These are phyloP conservation scores for Aphanocladium album DNA, from an alignment of 2,329 filamentous ascomycete species.

Conservation along the genomic window DNA sequence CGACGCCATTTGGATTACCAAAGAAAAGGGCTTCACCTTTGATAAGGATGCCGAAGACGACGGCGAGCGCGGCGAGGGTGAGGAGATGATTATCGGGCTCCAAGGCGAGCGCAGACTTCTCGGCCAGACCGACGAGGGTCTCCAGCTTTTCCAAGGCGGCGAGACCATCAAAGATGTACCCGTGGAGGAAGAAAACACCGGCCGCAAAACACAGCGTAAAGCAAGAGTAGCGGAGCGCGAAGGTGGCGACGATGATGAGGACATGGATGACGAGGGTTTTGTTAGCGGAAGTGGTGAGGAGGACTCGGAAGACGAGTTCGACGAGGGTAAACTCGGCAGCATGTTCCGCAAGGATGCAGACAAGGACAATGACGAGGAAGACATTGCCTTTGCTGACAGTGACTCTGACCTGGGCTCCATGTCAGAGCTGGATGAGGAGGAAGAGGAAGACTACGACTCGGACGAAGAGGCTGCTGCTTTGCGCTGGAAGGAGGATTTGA, in stretches of 20 bases:
- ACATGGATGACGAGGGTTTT: slow-evolving; percentile 50
- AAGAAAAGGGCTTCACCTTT: slow-evolving; percentile 71
- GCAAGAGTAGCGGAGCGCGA: slow-evolving; percentile 56
- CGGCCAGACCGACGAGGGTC: slow-evolving; percentile 74
- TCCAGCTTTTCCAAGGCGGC: slow-evolving; percentile 81
- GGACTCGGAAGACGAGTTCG: slow-evolving; percentile 52
- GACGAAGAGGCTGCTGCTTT: slow-evolving; percentile 68
- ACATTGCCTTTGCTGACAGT: slow-evolving; percentile 89
- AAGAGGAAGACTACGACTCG: slow-evolving; percentile 45
- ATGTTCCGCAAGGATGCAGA: slow-evolving; percentile 52
- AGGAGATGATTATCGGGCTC: slow-evolving; percentile 87
- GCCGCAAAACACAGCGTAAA: slow-evolving; percentile 54
- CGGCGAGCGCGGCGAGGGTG: slow-evolving; percentile 77
- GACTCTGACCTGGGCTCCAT: slow-evolving; percentile 94
- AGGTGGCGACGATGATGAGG: slow-evolving; percentile 54
- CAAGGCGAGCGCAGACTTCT: slow-evolving; percentile 78
- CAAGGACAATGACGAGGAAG: slow-evolving; percentile 54
- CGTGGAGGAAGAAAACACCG: slow-evolving; percentile 50
- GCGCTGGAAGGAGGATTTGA: slow-evolving; percentile 85
- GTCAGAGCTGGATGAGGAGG: slow-evolving; percentile 52
- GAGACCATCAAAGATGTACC: slow-evolving; percentile 55
- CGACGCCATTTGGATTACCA: slow-evolving; percentile 86
- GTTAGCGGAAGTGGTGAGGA: slow-evolving; percentile 49
- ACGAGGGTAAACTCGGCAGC: slow-evolving; percentile 55
- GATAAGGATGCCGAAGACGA: slow-evolving; percentile 59